Evolutionary conservation across 495 filamentous ascomycete species (phyloP), one percentile per base, ranked within the genome.

Genomic region (Pseudevernia furfuracea): DNA sequence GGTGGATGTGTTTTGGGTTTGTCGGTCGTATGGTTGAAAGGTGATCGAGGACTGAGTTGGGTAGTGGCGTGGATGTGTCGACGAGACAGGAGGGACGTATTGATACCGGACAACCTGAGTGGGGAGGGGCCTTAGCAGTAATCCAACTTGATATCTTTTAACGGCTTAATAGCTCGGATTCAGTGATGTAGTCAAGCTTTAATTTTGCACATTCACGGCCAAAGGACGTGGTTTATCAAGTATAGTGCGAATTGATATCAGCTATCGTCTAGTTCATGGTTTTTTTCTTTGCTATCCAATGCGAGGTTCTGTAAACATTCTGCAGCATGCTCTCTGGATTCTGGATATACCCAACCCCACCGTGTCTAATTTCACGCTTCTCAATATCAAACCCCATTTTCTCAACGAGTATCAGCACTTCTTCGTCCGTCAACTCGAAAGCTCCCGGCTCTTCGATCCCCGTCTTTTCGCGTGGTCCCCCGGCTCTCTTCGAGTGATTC

Each of bases 341-440:
- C 69, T 89, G 87, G 63, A 96, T 91, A 72, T 98, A 97, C 58
- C 92, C 91, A 74, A 75, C 73, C 81, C 79, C 71, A 75, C 82
- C 79, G 10, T 73, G 72, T 39, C 71, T 60, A 17, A 70, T 57
- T 66, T 74, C 69, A 28, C 23, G 61, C 12, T 15, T 44, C 36
- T 63, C 49, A 30, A 97, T 74, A 48, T 77, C 76, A 72, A 98
- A 97, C 0, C 92, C 95, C 71, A 92, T 80, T 41, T 82, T 79
- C 71, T 85, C 78, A 9, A 97, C 82, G 41, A 97, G 77, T 56
- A 75, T 75, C 68, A 96, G 75, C 34, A 98, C 87, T 75, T 97
- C 94, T 65, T 94, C 88, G 63, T 96, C 82, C 10, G 89, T 87
- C 55, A 96, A 79, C 75, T 98, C 94, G 67, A 97, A 87, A 68